phyloP scores from a whole-genome alignment of 805 yeast genomes.

The Wilhelminamyces savonicus region DNA sequence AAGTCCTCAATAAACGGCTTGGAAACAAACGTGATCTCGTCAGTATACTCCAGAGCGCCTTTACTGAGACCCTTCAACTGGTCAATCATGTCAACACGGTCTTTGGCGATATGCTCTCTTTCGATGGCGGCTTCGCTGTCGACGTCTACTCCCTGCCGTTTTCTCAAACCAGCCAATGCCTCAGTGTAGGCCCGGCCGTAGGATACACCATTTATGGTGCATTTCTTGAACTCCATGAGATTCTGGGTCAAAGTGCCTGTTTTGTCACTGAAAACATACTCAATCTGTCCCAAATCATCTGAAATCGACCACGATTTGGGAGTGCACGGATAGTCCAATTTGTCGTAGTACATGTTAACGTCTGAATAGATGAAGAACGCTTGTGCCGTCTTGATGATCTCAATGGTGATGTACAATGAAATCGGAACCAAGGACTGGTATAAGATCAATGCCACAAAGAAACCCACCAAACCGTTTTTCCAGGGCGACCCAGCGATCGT shows the following conservation, averaged over 20 bases:
- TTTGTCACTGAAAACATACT: constrained; percentile 77
- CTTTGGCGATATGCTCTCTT: constrained; percentile 48
- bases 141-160: constrained; percentile 72
- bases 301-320: constrained; percentile 84
- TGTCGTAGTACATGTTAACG: constrained; percentile 61
- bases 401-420: constrained; percentile 74
- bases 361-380: constrained; percentile 78
- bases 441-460: constrained; percentile 69
- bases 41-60: constrained; percentile 37
- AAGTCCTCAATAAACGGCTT: constrained; percentile 60
- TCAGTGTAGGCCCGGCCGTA: constrained; percentile 83
- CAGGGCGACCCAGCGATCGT: constrained; percentile 62
- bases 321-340: constrained; percentile 71
- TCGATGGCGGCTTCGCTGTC: constrained; percentile 52
- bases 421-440: constrained; percentile 81
- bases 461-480: constrained; percentile 64
- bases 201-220: constrained; percentile 65
- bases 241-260: constrained; percentile 83
- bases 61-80: constrained; percentile 8
- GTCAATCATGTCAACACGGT: constrained; percentile 53
- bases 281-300: constrained; percentile 82
- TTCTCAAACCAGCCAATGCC: constrained; percentile 71
- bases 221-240: constrained; percentile 79
- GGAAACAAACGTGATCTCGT: constrained; percentile 66
- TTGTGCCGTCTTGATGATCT: constrained; percentile 76